Conservation (phyloP, 2,329 filamentous ascomycete genomes). For the Botrytis paeoniae region DNA sequence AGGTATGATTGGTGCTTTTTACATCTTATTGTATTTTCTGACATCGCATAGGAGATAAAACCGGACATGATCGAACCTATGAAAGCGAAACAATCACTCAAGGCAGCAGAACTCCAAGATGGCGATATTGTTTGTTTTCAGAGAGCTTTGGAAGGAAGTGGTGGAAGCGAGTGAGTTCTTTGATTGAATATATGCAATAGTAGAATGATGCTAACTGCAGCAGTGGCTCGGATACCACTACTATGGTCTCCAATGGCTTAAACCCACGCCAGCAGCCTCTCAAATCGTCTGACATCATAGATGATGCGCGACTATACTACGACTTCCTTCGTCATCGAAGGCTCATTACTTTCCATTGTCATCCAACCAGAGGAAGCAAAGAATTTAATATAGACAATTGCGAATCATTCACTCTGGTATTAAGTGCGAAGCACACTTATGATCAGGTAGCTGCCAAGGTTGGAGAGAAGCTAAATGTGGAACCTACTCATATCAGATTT, state of each 20-base stretch:
- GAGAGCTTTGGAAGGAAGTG: slow-evolving; percentile 57
- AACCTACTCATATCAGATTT: slow-evolving; percentile 86
- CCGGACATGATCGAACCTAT: slow-evolving; percentile 94
- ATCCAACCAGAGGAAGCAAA: slow-evolving; percentile 51
- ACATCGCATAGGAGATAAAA: slow-evolving; percentile 72
- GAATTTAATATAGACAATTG: slow-evolving; percentile 46
- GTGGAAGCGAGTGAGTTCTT: slow-evolving; percentile 37
- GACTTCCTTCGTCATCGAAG: slow-evolving; percentile 88
- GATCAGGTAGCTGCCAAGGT: slow-evolving; percentile 83
- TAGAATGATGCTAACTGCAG: neutral
- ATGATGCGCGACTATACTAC: slow-evolving; percentile 83
- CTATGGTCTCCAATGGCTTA: neutral
- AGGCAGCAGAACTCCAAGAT: slow-evolving; percentile 91
- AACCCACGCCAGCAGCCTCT: slow-evolving; percentile 5
- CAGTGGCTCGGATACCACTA: neutral
- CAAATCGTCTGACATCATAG: slow-evolving; percentile 39
- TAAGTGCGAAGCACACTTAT: slow-evolving; percentile 88
- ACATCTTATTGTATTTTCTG: slow-evolving; percentile 23
- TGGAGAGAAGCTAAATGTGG: slow-evolving; percentile 70
- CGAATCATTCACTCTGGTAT: slow-evolving; percentile 67
- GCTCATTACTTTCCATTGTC: slow-evolving; percentile 72
- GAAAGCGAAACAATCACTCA: slow-evolving; percentile 85
- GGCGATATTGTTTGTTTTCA: slow-evolving; percentile 98
- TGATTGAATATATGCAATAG: neutral
- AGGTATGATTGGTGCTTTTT: slow-evolving; percentile 47